Base-by-base conservation (phyloP, 805 yeast genomes). In the Starmerella lactis-condensi region DNA sequence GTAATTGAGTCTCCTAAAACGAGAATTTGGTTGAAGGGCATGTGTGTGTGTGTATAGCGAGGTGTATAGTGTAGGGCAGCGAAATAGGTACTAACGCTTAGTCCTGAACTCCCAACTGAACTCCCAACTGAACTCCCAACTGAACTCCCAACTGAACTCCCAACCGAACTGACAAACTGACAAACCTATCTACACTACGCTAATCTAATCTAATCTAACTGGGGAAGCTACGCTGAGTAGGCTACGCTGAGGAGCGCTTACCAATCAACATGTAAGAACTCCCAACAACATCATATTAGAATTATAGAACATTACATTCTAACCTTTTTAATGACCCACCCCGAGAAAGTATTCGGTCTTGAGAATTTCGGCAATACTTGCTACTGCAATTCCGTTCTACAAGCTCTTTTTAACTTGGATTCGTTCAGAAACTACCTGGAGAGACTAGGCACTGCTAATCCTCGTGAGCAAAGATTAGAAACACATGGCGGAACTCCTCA, bases 361-460 rank as follows among this genome's bases (percentile, higher is more conserved):
- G 63, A 59, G 40, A 59, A 59, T 43, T 55, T 56, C 36, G 60
- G 61, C 27, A 53, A 82, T 50, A 82, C 95, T 0, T 89, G 96
- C 56, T 85, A 85, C 57, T 78, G 93, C 54, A 89, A 89, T 45
- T 79, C 94, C 7, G 77, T 89, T 19, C 56, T 89, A 16, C 98
- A 89, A 51, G 79, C 92, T 42, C 62, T 85, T 7, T 85, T 68
- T 58, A 73, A 76, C 54, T 65, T 85, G 3, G 62, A 65, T 17
- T 65, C 64, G 18, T 81, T 89, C 46, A 65, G 95, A 28, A 53
- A 59, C 12, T 62, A 61, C 32, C 48, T 76, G 2, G 50, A 26
- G 21, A 9, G 6, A 15, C 17, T 26, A 19, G 29, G 29, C 21
- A 24, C 27, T 12, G 11, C 13, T 13, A 24, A 11, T 17, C n/a